These are phyloP conservation scores for Huntiella bhutanensis DNA, from an alignment of 2,329 filamentous ascomycete species.

Conservation along the genomic window DNA sequence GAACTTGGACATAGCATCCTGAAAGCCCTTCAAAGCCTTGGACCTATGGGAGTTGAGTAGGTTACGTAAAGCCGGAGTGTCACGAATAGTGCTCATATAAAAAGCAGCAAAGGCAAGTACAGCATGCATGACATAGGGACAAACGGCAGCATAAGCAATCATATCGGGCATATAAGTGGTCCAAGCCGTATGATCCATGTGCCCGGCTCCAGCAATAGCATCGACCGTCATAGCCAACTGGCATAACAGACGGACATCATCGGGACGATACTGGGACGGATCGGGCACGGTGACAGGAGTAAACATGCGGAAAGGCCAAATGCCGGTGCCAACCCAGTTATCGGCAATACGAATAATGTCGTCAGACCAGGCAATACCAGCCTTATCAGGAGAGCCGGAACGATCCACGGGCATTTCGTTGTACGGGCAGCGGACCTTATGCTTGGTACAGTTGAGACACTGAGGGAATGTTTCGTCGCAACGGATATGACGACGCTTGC, in stretches of 20 bases:
- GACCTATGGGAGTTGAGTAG: slow-evolving; percentile 80
- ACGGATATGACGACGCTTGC: slow-evolving; percentile 91
- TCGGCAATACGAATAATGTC: slow-evolving; percentile 67
- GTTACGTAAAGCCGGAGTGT: slow-evolving; percentile 68
- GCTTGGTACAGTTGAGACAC: slow-evolving; percentile 97
- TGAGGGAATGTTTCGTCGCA: slow-evolving; percentile 97
- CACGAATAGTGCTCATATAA: slow-evolving; percentile 76
- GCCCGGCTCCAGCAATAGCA: slow-evolving; percentile 57
- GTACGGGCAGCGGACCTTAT: slow-evolving; percentile 96
- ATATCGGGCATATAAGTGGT: slow-evolving; percentile 68
- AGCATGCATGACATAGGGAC: slow-evolving; percentile 84
- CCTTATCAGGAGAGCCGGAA: slow-evolving; percentile 40
- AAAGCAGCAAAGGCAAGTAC: slow-evolving; percentile 86
- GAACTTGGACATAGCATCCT: slow-evolving; percentile 72
- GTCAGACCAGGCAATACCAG: slow-evolving; percentile 66
- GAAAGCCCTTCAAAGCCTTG: slow-evolving; percentile 67
- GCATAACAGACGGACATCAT: slow-evolving; percentile 75
- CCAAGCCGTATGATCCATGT: slow-evolving; percentile 79
- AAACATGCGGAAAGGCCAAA: slow-evolving; percentile 71
- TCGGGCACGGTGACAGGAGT: slow-evolving; percentile 56
- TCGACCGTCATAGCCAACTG: slow-evolving; percentile 75
- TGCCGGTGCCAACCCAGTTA: slow-evolving; percentile 55
- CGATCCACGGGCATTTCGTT: slow-evolving; percentile 60
- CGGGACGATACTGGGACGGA: slow-evolving; percentile 51
- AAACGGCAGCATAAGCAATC: slow-evolving; percentile 61